Base-by-base conservation (phyloP, 768 basidiomycete genomes). In the Suillus occidentalis region DNA sequence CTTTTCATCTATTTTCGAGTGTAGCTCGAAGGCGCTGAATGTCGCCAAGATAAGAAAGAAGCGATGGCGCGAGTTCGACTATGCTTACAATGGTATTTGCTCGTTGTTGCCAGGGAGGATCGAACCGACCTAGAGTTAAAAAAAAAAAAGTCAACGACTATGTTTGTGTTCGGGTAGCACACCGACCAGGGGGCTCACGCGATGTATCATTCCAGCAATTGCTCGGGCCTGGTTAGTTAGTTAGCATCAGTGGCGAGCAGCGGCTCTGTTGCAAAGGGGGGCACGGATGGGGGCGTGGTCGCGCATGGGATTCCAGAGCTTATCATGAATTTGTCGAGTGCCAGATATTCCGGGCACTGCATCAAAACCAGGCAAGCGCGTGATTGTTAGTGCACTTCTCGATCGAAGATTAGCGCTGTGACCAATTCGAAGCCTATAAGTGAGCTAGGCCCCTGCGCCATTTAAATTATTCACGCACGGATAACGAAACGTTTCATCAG, bases 191-290 rank as follows among this genome's bases (percentile, higher is more conserved):
- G 3, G 18, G 9, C 40, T 43, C n/a, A 76, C 80, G 61, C 68
- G 73, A 2, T 77, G 61, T 2, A 81, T 80, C 77, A 81, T 78
- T 6, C 68, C 75, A 1, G 80, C 77, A 6, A 82, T 62, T 0
- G 65, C 68, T 4, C 80, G 78, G 1, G 73, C 78, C 73, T 81
- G 80, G 65, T 79, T 82, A 6, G 79, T 81, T n/a, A n/a, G n/a
- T n/a, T n/a, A n/a, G 0, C 6, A 31, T 59, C 58, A 13, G 25
- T 4, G 25, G 25, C 12, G 25, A 59, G 25, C 18, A 20, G 6
- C 6, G 39, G 25, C 39, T 58, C 22, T 18, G 4, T 28, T 40
- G 16, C 4, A 20, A 18, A 28, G 39, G 18, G 39, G 25, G 25
- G 25, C 58, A 59, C 40, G 22, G 39, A 28, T 25, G 18, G 39